A percentile compares a stretch with the other conserved stretches of the same genome.
Conservation (phyloP, 2,329 filamentous ascomycete species). For the Aspergillus awamori region DNA sequence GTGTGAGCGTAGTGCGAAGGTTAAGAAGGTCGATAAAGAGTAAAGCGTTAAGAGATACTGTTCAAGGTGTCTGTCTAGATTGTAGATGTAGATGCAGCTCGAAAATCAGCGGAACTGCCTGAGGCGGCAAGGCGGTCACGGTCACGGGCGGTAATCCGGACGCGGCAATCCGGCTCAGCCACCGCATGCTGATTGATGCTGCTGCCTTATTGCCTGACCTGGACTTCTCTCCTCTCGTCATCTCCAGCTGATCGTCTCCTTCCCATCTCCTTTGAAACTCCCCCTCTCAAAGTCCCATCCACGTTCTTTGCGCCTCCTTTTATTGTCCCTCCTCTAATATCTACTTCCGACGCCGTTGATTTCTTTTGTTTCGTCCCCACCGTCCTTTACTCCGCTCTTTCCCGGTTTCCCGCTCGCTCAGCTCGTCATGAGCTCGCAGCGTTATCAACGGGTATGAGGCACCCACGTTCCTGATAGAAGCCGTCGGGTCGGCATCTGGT, state of each 20-base stretch:
- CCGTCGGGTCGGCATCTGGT: not conserved
- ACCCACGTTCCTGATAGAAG: constrained; percentile 20
- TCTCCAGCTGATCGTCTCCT: constrained; percentile 18
- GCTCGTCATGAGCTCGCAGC: constrained; percentile 54
- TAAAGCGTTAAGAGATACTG: too few relatives aligned
- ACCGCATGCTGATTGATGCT: not conserved
- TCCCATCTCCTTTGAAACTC: constrained; percentile 22
- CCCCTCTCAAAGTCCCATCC: constrained; percentile 26
- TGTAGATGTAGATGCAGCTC: not conserved
- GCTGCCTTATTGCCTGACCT: constrained; percentile 13
- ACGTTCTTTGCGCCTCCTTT: constrained; percentile 25
- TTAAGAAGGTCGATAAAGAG: too few relatives aligned
- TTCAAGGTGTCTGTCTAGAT: not conserved
- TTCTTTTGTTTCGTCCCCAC: constrained; percentile 19
- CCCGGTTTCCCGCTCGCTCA: constrained; percentile 33
- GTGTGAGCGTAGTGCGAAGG: too few relatives aligned
- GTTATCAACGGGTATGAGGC: constrained; percentile 51
- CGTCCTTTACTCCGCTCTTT: constrained; percentile 10
- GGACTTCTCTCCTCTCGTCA: constrained; percentile 12
- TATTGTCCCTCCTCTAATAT: constrained; percentile 15
- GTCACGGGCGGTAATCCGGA: constrained; percentile 10
- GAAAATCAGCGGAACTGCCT: not conserved
- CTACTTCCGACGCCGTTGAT: constrained; percentile 8
- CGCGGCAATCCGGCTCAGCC: too few relatives aligned
- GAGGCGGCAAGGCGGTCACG: not conserved